Percentiles rank a stretch among this genome's conserved stretches.
Evolutionary conservation across 2,329 filamentous ascomycete genomes (phyloP).

Genomic region (Rhynchosporium secalis): DNA sequence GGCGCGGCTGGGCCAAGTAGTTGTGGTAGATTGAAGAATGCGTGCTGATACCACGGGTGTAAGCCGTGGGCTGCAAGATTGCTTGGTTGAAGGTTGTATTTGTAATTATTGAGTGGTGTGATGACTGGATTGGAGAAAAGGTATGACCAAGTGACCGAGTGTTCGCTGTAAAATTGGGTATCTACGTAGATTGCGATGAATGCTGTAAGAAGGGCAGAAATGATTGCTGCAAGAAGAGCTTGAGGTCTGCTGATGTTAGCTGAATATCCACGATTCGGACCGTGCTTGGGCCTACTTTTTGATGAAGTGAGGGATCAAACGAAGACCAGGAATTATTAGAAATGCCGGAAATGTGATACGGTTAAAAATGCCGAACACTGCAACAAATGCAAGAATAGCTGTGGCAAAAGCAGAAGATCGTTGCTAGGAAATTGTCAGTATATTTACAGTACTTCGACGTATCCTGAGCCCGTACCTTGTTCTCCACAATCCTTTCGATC

Average conservation of each 20-base stretch:
- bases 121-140: conserved; percentile 66
- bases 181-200: conserved; percentile 77
- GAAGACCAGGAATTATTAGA: conserved; percentile 77
- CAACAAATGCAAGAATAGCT: conserved; percentile 74
- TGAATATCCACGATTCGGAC: not conserved
- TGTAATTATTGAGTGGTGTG: conserved; percentile 75
- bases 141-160: conserved; percentile 63
- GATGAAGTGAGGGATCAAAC: conserved; percentile 80
- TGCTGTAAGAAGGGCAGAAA: conserved; percentile 66
- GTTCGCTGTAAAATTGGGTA: conserved; percentile 75
- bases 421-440: conserved; percentile 51
- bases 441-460: conserved; percentile 9
- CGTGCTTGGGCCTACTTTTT: conserved; percentile 70
- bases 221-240: conserved; percentile 61
- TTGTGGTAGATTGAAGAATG: conserved; percentile 69
- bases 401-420: conserved; percentile 75
- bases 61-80: conserved; percentile 76
- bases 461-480: conserved; percentile 61
- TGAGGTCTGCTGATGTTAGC: conserved; percentile 48
- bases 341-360: conserved; percentile 97
- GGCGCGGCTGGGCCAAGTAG: conserved; percentile 69
- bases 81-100: conserved; percentile 68
- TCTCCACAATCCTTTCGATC: conserved; percentile 79
- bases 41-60: conserved; percentile 77
- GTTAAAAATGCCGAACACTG: conserved; percentile 89